Percentiles rank a stretch among this genome's conserved stretches.
phyloP scores from a whole-genome alignment of 2,329 filamentous ascomycete species.

The Phoma sp. region DNA sequence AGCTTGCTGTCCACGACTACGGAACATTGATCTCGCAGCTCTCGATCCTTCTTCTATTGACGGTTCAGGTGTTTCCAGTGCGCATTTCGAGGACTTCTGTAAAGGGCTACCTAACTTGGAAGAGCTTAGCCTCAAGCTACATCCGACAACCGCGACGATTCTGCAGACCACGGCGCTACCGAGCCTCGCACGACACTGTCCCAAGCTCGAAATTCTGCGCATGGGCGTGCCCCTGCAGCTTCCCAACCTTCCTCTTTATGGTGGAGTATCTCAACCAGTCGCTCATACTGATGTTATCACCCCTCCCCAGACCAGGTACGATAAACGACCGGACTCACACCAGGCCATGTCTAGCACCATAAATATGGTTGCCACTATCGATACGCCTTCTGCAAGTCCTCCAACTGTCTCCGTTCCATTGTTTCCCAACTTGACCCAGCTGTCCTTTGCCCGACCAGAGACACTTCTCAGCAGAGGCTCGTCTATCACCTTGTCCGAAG shows the following conservation, averaged over 20 bases:
- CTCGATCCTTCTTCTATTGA: constrained; percentile 38
- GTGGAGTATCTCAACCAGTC: constrained; percentile 3
- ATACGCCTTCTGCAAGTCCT: not conserved
- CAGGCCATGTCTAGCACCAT: constrained; percentile 15
- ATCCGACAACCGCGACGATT: constrained; percentile 31
- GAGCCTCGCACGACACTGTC: constrained; percentile 36
- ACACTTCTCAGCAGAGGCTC: constrained; percentile 32
- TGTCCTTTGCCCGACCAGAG: constrained; percentile 39
- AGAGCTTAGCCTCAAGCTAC: constrained; percentile 34
- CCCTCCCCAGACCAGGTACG: constrained; percentile 9
- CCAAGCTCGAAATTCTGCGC: constrained; percentile 33
- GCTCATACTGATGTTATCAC: constrained; percentile 16
- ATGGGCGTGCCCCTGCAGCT: constrained; percentile 35
- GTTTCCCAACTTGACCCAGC: constrained; percentile 34
- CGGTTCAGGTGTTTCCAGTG: constrained; percentile 32
- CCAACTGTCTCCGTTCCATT: constrained; percentile 14
- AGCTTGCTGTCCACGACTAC: constrained; percentile 27
- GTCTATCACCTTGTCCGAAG: constrained; percentile 26
- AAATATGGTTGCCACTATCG: not conserved
- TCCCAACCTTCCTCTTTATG: constrained; percentile 22
- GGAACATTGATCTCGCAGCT: constrained; percentile 35
- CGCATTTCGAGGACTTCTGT: constrained; percentile 39
- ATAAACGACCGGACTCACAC: constrained; percentile 4
- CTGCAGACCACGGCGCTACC: constrained; percentile 35
- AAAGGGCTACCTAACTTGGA: constrained; percentile 27